phyloP scores from a whole-genome alignment of 306 rosid genomes.

The Phaseolus lunatus region DNA sequence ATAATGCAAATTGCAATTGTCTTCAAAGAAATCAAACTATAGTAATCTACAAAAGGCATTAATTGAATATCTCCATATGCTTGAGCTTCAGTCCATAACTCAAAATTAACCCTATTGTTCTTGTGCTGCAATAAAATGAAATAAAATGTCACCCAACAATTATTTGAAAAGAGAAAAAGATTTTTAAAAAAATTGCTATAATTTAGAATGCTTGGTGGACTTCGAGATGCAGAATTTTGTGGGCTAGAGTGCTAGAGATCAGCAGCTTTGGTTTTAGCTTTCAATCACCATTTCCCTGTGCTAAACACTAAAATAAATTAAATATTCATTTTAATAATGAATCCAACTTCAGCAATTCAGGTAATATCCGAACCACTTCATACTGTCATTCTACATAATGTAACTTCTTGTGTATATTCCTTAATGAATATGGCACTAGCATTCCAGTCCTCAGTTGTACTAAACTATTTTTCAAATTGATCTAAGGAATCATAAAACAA shows the following conservation, averaged over 20 bases:
- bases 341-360: conserved; percentile 20
- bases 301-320: background rate
- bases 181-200: conserved; percentile 4
- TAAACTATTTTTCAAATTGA: conserved; percentile 17
- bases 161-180: conserved; percentile 12
- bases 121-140: conserved; percentile 73
- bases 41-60: conserved; percentile 96
- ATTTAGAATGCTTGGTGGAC: conserved; percentile 28
- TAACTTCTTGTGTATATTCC: conserved; percentile 23
- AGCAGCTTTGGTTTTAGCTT: conserved; percentile 11
- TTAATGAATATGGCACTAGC: conserved; percentile 23
- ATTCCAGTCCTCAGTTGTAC: background rate
- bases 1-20: conserved; percentile 88
- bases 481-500: background rate
- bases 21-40: conserved; percentile 85
- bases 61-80: conserved; percentile 89
- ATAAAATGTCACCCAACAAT: conserved; percentile 32
- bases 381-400: conserved; percentile 26
- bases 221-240: background rate
- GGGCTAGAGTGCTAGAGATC: conserved; percentile 24
- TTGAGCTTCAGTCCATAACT: conserved; percentile 91
- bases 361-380: conserved; percentile 24
- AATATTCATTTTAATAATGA: conserved; percentile 12
- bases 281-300: conserved; percentile 15
- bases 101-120: conserved; percentile 73